Percentiles rank a stretch among this genome's conserved stretches.
phyloP scores from a whole-genome alignment of 768 basidiomycete genomes.

The Ramaria rubella region DNA sequence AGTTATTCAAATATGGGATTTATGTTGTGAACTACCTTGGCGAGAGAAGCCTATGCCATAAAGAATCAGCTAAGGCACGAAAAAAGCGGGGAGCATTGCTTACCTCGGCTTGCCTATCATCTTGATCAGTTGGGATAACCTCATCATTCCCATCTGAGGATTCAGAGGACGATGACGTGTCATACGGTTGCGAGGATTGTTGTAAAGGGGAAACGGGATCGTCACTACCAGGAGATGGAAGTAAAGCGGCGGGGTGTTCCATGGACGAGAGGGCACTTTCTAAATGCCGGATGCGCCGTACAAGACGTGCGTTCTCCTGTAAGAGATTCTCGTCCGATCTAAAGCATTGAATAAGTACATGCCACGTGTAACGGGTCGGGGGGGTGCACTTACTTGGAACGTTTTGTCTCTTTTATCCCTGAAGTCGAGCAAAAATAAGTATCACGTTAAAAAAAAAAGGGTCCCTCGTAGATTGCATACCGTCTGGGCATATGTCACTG shows the following conservation, averaged over 20 bases:
- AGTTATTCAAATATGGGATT: no score
- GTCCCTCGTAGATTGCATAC: background rate
- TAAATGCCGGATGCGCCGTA: conserved; percentile 1
- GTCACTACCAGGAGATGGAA: background rate
- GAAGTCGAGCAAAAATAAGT: background rate
- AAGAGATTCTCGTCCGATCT: conserved; percentile 1
- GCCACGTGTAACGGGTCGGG: background rate
- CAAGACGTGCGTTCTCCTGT: conserved; percentile 7
- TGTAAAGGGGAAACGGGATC: background rate
- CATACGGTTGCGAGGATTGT: background rate
- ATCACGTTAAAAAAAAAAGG: background rate
- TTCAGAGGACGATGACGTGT: background rate
- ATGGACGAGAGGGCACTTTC: background rate
- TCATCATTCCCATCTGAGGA: background rate
- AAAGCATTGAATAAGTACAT: background rate
- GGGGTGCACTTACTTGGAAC: background rate
- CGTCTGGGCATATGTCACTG: conserved; percentile 4
- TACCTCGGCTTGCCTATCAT: background rate
- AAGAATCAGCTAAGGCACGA: no score
- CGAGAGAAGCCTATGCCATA: no score
- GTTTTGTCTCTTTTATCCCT: background rate
- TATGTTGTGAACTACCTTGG: no score
- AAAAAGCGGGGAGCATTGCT: background rate
- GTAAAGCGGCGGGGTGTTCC: background rate
- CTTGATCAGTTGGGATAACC: background rate